These are phyloP conservation scores for Debaryomycetaceae sp. DNA, from an alignment of 1,139 yeast species.

Conservation along the genomic window DNA sequence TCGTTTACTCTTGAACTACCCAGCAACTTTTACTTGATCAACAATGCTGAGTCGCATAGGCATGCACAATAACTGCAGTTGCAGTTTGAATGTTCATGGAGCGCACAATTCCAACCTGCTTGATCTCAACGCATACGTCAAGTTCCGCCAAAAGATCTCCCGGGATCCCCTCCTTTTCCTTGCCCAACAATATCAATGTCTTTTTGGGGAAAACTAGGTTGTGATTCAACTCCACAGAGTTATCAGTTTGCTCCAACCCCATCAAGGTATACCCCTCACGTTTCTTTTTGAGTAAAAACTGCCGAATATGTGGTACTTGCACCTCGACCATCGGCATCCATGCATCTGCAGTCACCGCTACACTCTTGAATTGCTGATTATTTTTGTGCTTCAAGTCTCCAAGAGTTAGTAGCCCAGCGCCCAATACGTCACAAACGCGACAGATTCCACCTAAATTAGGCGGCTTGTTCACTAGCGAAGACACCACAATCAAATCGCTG, in stretches of 20 bases:
- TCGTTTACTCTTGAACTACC: neutral
- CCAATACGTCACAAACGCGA: constrained; percentile 81
- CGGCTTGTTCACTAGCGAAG: constrained; percentile 83
- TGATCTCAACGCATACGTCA: constrained; percentile 82
- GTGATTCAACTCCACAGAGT: constrained; percentile 57
- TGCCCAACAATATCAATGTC: constrained; percentile 69
- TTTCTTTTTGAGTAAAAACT: constrained; percentile 54
- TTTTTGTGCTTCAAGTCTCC: constrained; percentile 55
- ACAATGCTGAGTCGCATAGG: constrained; percentile 72
- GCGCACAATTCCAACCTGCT: constrained; percentile 83
- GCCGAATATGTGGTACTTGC: constrained; percentile 38
- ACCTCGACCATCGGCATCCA: constrained; percentile 97
- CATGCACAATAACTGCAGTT: constrained; percentile 86
- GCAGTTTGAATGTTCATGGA: constrained; percentile 98
- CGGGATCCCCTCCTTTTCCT: constrained; percentile 86
- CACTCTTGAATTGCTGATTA: constrained; percentile 66
- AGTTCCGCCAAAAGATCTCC: constrained; percentile 74
- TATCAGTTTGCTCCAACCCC: constrained; percentile 89
- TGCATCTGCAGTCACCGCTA: constrained; percentile 86
- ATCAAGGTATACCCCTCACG: constrained; percentile 74
- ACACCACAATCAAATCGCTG: constrained; percentile 73
- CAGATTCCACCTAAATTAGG: constrained; percentile 94
- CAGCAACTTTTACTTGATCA: constrained; percentile 4
- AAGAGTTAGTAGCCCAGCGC: constrained; percentile 74
- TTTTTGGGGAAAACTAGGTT: constrained; percentile 66